Conservation (phyloP, 345 rosid species). For the Viola odorata region DNA sequence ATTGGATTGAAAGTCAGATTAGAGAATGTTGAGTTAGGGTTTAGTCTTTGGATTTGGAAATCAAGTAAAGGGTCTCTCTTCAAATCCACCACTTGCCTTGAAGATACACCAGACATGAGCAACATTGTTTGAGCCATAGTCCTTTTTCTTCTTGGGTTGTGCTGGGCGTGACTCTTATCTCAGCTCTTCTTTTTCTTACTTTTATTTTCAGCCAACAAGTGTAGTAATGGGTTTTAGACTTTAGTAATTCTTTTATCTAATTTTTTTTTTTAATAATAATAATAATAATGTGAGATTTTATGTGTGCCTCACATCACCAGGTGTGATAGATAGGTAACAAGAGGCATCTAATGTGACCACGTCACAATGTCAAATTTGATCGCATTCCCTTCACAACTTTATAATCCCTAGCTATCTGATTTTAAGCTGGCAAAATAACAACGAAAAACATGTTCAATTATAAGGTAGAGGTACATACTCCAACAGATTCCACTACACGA, state of each 20-base stretch:
- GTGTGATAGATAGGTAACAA: constrained; percentile 44
- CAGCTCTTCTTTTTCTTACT: not conserved
- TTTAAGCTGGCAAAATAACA: too few relatives aligned
- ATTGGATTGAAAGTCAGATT: constrained; percentile 32
- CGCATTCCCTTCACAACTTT: too few relatives aligned
- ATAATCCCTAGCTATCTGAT: too few relatives aligned
- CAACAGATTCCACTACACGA: too few relatives aligned
- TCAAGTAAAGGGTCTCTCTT: constrained; percentile 49
- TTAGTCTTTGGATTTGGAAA: constrained; percentile 43
- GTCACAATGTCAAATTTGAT: not conserved
- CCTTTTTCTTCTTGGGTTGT: not conserved
- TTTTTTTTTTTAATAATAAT: not conserved
- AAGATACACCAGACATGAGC: constrained; percentile 63
- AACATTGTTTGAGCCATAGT: constrained; percentile 93
- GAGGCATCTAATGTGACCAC: constrained; percentile 35
- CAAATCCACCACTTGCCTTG: constrained; percentile 31
- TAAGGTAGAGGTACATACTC: too few relatives aligned
- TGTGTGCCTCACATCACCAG: not conserved
- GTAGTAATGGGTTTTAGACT: not conserved
- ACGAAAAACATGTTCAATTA: too few relatives aligned
- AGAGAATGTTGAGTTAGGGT: constrained; percentile 34
- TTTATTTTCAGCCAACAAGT: constrained; percentile 1
- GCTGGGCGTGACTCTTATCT: not conserved
- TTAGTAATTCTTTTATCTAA: not conserved
- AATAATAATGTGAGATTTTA: not conserved